phyloP scores from a whole-genome alignment of 225 moss, liverwort and hornwort species.

The Antitrichia curtipendula region DNA sequence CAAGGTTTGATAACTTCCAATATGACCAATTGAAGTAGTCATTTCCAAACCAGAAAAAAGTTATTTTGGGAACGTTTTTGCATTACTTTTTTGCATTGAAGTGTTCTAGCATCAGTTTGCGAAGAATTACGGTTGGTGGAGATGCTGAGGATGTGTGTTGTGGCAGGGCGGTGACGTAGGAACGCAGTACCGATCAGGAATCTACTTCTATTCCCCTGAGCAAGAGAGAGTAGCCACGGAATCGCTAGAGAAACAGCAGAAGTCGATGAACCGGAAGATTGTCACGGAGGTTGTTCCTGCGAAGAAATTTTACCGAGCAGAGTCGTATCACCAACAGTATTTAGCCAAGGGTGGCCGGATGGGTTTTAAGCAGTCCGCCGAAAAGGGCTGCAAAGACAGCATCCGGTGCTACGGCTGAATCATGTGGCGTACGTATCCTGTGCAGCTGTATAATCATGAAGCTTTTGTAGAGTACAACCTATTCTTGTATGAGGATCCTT shows the following conservation, averaged over 20 bases:
- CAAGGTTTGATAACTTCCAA: background rate
- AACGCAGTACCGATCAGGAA: constrained; percentile 74
- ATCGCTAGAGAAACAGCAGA: constrained; percentile 30
- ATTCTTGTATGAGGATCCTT: background rate
- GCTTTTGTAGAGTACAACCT: background rate
- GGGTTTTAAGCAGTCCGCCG: constrained; percentile 59
- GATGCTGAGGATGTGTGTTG: background rate
- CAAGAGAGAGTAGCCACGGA: constrained; percentile 63
- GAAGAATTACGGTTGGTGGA: background rate
- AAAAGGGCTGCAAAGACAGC: constrained; percentile 71
- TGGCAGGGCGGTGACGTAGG: constrained; percentile 66
- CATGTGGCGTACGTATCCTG: background rate
- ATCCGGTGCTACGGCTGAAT: constrained; percentile 80
- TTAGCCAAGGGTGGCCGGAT: constrained; percentile 80
- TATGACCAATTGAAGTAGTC: no score
- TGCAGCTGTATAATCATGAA: background rate
- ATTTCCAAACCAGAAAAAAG: background rate
- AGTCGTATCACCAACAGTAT: constrained; percentile 82
- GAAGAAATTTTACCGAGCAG: constrained; percentile 64
- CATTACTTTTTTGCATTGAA: background rate
- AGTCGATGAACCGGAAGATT: constrained; percentile 35
- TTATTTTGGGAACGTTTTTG: background rate
- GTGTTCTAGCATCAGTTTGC: background rate
- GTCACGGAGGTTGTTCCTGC: constrained; percentile 67
- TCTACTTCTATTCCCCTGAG: constrained; percentile 58